Evolutionary conservation across 2,329 filamentous ascomycete species (phyloP).

Genomic region (Hypoxylon sp.): DNA sequence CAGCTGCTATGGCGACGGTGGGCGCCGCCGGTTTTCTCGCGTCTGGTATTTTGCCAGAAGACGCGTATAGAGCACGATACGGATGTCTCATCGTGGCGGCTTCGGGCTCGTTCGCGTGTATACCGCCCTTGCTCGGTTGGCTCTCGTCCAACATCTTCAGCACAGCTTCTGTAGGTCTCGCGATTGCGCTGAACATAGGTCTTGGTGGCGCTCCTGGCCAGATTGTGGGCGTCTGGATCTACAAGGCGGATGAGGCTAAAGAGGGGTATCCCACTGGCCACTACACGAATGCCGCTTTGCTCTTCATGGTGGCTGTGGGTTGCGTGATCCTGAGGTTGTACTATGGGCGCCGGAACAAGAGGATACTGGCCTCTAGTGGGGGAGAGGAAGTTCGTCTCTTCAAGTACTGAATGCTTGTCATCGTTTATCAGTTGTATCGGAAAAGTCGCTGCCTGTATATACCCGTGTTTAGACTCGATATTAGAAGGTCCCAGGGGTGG

Average conservation of each 20-base stretch:
- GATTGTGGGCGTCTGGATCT: slow-evolving; percentile 79
- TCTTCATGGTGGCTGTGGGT: slow-evolving; percentile 69
- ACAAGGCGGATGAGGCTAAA: slow-evolving; percentile 70
- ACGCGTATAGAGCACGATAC: slow-evolving; percentile 71
- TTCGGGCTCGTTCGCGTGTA: slow-evolving; percentile 74
- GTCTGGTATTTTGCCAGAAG: slow-evolving; percentile 71
- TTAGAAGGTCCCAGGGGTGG: not conserved
- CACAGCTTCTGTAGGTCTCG: slow-evolving; percentile 73
- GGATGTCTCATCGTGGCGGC: slow-evolving; percentile 76
- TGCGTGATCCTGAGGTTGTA: slow-evolving; percentile 66
- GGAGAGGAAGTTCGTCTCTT: slow-evolving; percentile 57
- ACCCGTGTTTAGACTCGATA: not conserved
- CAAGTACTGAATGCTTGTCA: slow-evolving; percentile 50
- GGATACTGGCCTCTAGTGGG: slow-evolving; percentile 51
- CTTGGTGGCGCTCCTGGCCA: slow-evolving; percentile 75
- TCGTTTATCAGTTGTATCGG: not conserved
- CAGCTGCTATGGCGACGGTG: slow-evolving; percentile 57
- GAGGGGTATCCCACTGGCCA: slow-evolving; percentile 76
- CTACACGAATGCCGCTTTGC: slow-evolving; percentile 73
- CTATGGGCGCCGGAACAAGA: slow-evolving; percentile 63
- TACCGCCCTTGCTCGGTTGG: slow-evolving; percentile 77
- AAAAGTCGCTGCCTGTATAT: not conserved
- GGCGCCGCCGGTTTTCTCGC: slow-evolving; percentile 66
- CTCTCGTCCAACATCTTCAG: slow-evolving; percentile 74
- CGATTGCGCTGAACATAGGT: slow-evolving; percentile 76